phyloP scores from a whole-genome alignment of 495 filamentous ascomycete genomes.

The Elasticomyces elasticus region DNA sequence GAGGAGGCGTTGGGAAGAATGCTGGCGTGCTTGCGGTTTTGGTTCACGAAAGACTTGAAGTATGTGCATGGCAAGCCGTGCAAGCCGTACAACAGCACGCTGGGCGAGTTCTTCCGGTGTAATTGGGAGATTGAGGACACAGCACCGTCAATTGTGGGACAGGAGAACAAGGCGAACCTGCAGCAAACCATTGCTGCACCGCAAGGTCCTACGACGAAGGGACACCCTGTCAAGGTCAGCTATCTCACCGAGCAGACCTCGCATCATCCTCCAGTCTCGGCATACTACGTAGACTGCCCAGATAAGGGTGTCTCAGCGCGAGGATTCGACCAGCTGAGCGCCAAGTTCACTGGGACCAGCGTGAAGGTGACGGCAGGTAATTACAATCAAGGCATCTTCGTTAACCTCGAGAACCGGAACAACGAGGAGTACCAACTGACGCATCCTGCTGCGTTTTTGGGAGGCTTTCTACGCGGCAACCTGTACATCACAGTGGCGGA shows the following conservation, averaged over 20 bases:
- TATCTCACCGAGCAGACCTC: slow-evolving; percentile 98
- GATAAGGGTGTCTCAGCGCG: slow-evolving; percentile 81
- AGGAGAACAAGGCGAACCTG: slow-evolving; percentile 28
- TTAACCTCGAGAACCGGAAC: slow-evolving; percentile 67
- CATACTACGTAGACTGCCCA: slow-evolving; percentile 87
- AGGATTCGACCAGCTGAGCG: slow-evolving; percentile 90
- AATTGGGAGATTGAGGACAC: slow-evolving; percentile 84
- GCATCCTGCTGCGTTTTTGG: slow-evolving; percentile 86
- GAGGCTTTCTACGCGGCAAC: slow-evolving; percentile 70
- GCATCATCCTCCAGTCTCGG: slow-evolving; percentile 94
- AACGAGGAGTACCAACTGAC: slow-evolving; percentile 91
- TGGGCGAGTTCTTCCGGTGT: slow-evolving; percentile 98
- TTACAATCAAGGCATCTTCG: slow-evolving; percentile 92
- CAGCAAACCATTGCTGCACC: slow-evolving; percentile 34
- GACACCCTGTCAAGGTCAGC: slow-evolving; percentile 60
- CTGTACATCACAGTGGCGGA: slow-evolving; percentile 82
- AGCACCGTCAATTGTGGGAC: slow-evolving; percentile 36
- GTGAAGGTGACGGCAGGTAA: slow-evolving; percentile 82
- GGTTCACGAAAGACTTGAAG: slow-evolving; percentile 99
- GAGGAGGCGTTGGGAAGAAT: slow-evolving; percentile 85
- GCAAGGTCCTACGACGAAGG: slow-evolving; percentile 14
- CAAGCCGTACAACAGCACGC: slow-evolving; percentile 94
- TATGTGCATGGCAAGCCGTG: slow-evolving; percentile 97
- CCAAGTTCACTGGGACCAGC: slow-evolving; percentile 95
- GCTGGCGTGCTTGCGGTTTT: slow-evolving; percentile 86